Evolutionary conservation across 108 stramenopile genomes (phyloP).

Genomic region (Parmales sp.): DNA sequence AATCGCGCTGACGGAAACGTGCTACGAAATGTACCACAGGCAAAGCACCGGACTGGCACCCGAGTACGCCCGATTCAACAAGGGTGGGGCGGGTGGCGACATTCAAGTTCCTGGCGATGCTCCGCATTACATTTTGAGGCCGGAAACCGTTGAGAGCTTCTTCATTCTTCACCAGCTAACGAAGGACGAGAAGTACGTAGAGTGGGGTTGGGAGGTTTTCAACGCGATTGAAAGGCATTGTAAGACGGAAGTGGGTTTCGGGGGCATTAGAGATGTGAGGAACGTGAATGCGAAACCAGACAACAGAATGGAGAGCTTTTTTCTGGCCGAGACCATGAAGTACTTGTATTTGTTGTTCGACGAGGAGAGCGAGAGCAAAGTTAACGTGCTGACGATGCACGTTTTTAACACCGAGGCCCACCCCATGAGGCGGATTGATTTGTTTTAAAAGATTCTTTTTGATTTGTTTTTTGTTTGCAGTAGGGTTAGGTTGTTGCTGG

Average conservation of each 20-base stretch:
- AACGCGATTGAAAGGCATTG: conserved; percentile 82
- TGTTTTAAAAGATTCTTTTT: conserved; percentile 1
- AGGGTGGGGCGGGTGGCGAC: conserved; percentile 45
- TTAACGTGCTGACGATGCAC: conserved; percentile 69
- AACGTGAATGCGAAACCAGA: conserved; percentile 26
- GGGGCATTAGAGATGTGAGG: conserved; percentile 53
- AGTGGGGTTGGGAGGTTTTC: conserved; percentile 95
- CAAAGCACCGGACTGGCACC: conserved; percentile 78
- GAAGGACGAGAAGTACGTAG: conserved; percentile 81
- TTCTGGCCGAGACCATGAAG: conserved; percentile 90
- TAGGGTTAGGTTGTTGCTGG: no score
- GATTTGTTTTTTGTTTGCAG: no score
- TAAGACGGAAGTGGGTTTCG: conserved; percentile 65
- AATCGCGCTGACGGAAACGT: conserved; percentile 78
- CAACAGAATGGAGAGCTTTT: conserved; percentile 91
- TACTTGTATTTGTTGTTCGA: conserved; percentile 88
- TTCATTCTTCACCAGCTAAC: conserved; percentile 63
- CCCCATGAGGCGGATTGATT: conserved; percentile 52
- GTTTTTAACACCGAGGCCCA: conserved; percentile 98
- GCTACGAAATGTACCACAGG: conserved; percentile 83
- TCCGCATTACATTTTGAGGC: conserved; percentile 74
- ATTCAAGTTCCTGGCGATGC: conserved; percentile 47
- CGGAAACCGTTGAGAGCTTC: conserved; percentile 74
- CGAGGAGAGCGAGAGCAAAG: conserved; percentile 71
- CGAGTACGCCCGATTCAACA: conserved; percentile 54